These are phyloP conservation scores for Strigomonas culicis DNA, from an alignment of 208 protist species.

Conservation along the genomic window DNA sequence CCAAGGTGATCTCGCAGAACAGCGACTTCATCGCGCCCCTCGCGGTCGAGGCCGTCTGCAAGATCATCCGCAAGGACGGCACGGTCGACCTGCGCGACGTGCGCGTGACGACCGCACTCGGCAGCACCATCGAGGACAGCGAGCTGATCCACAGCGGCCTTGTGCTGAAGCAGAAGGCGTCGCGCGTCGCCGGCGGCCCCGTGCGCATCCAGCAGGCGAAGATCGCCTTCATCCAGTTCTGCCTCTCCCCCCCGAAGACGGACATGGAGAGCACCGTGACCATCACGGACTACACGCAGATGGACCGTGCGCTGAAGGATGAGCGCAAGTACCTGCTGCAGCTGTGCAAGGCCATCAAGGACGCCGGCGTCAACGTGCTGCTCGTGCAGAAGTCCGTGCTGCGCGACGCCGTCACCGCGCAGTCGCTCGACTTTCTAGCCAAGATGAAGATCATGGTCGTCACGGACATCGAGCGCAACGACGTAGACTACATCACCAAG, in stretches of 20 bases:
- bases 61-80: constrained; percentile 73
- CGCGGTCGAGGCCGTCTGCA: constrained; percentile 97
- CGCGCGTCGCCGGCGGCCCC: constrained; percentile 89
- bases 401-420: constrained; percentile 96
- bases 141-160: constrained; percentile 93
- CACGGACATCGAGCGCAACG: constrained; percentile 98
- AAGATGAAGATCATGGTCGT: constrained; percentile 99
- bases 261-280: constrained; percentile 96
- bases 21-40: constrained; percentile 97
- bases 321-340: constrained; percentile 98
- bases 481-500: constrained; percentile 99
- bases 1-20: constrained; percentile 98
- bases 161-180: constrained; percentile 94
- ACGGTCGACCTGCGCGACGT: constrained; percentile 98
- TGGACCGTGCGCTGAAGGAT: constrained; percentile 97
- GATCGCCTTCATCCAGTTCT: constrained; percentile 99
- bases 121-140: constrained; percentile 98
- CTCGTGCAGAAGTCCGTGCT: constrained; percentile 99
- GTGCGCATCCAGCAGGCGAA: constrained; percentile 96
- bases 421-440: constrained; percentile 98
- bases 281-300: constrained; percentile 97
- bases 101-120: constrained; percentile 89
- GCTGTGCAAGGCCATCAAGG: constrained; percentile 98
- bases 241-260: constrained; percentile 99
- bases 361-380: constrained; percentile 98